phyloP scores from a whole-genome alignment of 148 eudicot species.

The Beta vulgaris region DNA sequence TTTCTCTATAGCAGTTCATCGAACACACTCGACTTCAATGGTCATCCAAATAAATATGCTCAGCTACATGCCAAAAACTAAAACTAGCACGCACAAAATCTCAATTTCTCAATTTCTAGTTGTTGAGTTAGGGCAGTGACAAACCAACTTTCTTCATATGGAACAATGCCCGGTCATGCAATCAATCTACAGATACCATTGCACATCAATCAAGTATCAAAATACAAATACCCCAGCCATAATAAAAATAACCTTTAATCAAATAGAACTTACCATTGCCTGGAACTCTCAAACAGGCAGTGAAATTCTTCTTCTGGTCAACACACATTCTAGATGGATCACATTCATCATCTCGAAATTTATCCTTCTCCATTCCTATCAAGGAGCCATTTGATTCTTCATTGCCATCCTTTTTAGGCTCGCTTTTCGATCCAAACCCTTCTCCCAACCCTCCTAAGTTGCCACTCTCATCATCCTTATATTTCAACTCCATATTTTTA shows the following conservation, averaged over 20 bases:
- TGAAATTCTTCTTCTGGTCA: constrained; percentile 43
- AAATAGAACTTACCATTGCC: constrained; percentile 50
- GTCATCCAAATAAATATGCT: background rate
- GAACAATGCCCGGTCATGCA: background rate
- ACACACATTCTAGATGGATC: constrained; percentile 62
- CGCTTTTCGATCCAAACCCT: constrained; percentile 19
- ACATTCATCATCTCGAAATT: constrained; percentile 46
- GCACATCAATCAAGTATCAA: background rate
- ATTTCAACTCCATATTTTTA: constrained; percentile 20
- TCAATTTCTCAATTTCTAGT: background rate
- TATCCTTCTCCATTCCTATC: constrained; percentile 29
- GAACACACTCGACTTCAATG: background rate
- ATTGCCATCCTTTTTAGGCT: constrained; percentile 22
- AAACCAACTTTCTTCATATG: background rate
- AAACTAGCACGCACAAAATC: background rate
- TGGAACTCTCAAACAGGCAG: constrained; percentile 77
- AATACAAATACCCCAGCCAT: background rate
- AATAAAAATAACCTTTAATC: background rate
- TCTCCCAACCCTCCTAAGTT: constrained; percentile 19
- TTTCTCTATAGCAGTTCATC: background rate
- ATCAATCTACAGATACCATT: background rate
- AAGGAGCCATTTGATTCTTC: constrained; percentile 18
- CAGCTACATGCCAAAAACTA: background rate
- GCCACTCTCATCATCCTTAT: constrained; percentile 17
- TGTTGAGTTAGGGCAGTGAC: no score